Base-by-base conservation (phyloP, 257 asterid genomes). In the Solanum ossicruentum region DNA sequence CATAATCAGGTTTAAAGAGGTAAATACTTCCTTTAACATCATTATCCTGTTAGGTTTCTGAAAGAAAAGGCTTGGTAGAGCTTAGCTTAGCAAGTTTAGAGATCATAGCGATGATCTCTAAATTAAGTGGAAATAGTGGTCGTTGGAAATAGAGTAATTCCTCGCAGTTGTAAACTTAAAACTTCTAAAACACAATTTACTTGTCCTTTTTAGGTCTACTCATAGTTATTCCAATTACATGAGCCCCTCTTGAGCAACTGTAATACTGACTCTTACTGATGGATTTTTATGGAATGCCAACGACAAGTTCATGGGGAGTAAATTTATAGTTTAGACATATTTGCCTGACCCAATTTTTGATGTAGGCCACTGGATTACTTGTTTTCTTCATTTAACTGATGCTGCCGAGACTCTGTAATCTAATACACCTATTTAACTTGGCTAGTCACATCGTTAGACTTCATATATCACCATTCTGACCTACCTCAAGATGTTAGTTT, bases 1-100 rank as follows among this genome's bases (percentile, higher is more conserved):
- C 86, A 95, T 95, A 78, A 85, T 94, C 83, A 90, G 98, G 85
- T 95, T 95, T 92, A 95, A 93, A 90, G 98, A 95, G 97, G 98
- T 93, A 87, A 89, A 85, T 32, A 47, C 63, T 36, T 54, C 69
- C 12, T 84, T 75, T n/a, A 32, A 32, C 36, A 32, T 32, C 36
- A 32, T 32, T 32, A 32, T 32, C 36, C 36, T 32, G 3, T 32
- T 32, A 32, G 36, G 3, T 63, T 70, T 20, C 23, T 18, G 54
- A 70, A 70, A 36, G 28, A 70, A 39, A 70, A 70, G 28, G 28
- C 16, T 28, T 0, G 28, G 16, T 70, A 39, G 52, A 39, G 52
- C 78, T 39, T 70, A 70, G 54, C 26, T 36, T 70, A n/a, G 8
- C 17, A 28, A 67, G 15, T 67, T 28, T 67, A 32, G 49, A 32